Evolutionary conservation across 768 basidiomycete genomes (phyloP), one percentile per base, ranked within the genome.

Genomic region (Russula virescens): DNA sequence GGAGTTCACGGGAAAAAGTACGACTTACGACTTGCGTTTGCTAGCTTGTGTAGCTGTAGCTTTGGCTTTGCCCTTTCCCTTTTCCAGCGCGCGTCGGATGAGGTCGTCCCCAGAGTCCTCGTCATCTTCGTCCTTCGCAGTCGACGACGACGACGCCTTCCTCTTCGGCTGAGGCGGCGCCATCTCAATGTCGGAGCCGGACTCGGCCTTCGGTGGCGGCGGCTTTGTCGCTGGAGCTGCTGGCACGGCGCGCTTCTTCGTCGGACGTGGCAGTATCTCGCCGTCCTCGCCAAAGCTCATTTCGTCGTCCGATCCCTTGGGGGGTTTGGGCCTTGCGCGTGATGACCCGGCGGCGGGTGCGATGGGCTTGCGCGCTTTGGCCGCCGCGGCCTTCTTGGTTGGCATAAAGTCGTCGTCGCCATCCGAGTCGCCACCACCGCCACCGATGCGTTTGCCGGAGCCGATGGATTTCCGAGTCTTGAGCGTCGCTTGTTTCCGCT

Each of bases 1-100:
- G 34, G 14, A 2, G 19, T 18, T 31, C 8, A 31, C 31, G 19
- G 21, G 16, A 38, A 18, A 21, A 3, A 0, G 49, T n/a, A 60
- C 16, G 7, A 72, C 77, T 35, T 55, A 87, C 89, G 82, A 88
- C 73, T 91, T 92, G 47, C 88, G 83, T 73, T 91, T 91, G 48
- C 55, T 28, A 18, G 69, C 67, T 19, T 71, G 71, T 68, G 76
- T 77, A 2, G 69, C 77, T 66, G 82, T 84, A 40, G 71, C 77
- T 60, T 82, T 83, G 2, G 69, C 77, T 66, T 82, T 84, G 42
- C 71, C 77, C 61, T 82, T 83, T 38, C 72, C 76, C 60, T 78
- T 82, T 8, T 71, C 67, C 0, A 71, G 63, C 19, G 69, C 69
- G 48, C 66, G 68, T 47, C 64, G 61, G 9, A 69, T 55, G 67